phyloP scores from a whole-genome alignment of 73 alveolate genomes.

The Breviolum minutum region DNA sequence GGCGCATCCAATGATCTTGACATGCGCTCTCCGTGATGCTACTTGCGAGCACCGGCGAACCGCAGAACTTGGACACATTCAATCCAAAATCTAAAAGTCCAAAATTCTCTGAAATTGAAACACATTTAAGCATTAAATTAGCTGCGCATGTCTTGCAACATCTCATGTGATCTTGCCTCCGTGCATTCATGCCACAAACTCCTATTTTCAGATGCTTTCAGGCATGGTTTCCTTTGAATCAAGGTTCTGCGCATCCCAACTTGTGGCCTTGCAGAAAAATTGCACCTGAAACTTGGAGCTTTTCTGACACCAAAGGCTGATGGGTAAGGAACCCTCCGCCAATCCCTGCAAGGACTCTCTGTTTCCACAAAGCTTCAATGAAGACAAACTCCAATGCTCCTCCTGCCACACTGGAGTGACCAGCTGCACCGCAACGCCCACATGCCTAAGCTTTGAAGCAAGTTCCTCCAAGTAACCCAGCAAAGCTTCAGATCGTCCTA shows the following conservation, averaged over 20 bases:
- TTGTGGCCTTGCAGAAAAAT: background rate
- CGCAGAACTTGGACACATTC: background rate
- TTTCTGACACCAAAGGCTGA: constrained; percentile 21
- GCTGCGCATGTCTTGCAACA: too few species aligned
- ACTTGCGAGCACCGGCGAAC: constrained; percentile 26
- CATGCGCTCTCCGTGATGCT: background rate
- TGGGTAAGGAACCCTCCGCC: background rate
- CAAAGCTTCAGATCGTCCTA: constrained; percentile 15
- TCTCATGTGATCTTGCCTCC: too few species aligned
- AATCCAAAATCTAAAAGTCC: too few species aligned
- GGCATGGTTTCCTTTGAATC: background rate
- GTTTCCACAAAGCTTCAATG: constrained; percentile 5
- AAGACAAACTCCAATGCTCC: background rate
- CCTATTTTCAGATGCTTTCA: too few species aligned
- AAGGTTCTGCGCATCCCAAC: background rate
- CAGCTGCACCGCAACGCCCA: background rate
- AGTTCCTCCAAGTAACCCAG: background rate
- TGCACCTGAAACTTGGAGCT: background rate
- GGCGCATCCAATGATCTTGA: too few species aligned
- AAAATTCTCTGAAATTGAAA: too few species aligned
- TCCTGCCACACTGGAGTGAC: constrained; percentile 4
- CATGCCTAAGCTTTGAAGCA: constrained; percentile 11
- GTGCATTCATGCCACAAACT: too few species aligned
- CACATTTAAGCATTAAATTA: too few species aligned
- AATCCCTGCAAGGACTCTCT: background rate